Evolutionary conservation across 2,329 filamentous ascomycete genomes (phyloP), one percentile per base, ranked within the genome.

Genomic region (Monilinia aucupariae): DNA sequence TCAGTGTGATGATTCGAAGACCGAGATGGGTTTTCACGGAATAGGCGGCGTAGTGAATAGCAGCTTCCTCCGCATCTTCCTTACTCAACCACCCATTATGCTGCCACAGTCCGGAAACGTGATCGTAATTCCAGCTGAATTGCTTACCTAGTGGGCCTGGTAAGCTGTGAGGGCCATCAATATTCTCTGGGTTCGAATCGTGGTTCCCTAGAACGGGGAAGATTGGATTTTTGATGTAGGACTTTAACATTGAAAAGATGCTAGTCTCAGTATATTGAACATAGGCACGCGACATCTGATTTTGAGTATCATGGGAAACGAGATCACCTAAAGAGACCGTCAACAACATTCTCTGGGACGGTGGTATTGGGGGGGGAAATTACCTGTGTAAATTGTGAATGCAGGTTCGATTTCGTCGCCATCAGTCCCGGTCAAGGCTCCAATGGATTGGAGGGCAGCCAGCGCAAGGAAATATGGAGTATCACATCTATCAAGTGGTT

Each of bases 121-220:
- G 81, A 32, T 83, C 75, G 66, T 81, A 84, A 67, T 84, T 83
- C 82, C 82, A 85, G 59, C 78, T 82, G 66, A 81, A 79, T 66
- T 85, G 82, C 64, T 79, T 72, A 1, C 82, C 81, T 1, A 85
- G 73, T 0, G 76, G 75, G 0, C 80, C 81, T 10, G 81, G 81
- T 10, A 85, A 73, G 37, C 71, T 79, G 66, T 84, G 79, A 2
- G 82, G 80, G 8, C 78, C 76, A 66, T 83, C 79, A 32, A 82
- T 79, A 27, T 79, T 80, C 62, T 80, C 77, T 1, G 82, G 82
- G 63, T 77, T 82, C 13, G 77, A 80, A 68, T 85, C 82, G 63
- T 85, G 82, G 65, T 85, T 85, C 2, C 83, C 83, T 1, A 85
- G 76, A 0, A 80, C 81, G 0, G 79, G 73, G 64, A 83, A 85